Conservation (phyloP, 805 yeast species). For the Yarrowia deformans region DNA sequence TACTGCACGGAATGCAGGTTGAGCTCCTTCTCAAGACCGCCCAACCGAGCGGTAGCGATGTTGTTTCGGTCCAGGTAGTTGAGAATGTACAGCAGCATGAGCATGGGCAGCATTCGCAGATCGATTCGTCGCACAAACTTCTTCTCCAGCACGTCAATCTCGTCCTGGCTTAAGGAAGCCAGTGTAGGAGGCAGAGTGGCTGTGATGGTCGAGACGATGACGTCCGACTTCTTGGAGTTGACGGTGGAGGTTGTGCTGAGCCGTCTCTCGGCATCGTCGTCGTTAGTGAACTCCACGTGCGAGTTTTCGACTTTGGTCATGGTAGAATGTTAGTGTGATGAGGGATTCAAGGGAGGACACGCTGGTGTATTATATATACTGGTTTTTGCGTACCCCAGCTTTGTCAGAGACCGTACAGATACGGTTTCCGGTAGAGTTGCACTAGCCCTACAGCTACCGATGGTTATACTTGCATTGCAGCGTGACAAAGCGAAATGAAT, state of each 20-base stretch:
- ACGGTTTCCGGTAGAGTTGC: not conserved
- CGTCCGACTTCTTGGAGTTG: constrained; percentile 4
- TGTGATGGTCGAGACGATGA: constrained; percentile 11
- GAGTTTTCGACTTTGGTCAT: constrained; percentile 15
- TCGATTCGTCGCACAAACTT: constrained; percentile 59
- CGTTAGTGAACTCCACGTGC: constrained; percentile 15
- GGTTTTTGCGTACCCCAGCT: not conserved
- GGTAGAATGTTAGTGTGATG: not conserved
- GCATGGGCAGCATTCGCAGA: constrained; percentile 50
- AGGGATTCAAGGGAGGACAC: not conserved
- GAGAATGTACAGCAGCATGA: constrained; percentile 49
- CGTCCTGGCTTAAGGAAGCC: constrained; percentile 4
- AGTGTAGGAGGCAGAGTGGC: constrained; percentile 7
- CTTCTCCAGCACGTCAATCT: constrained; percentile 49
- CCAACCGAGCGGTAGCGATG: constrained; percentile 51
- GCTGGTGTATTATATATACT: not conserved
- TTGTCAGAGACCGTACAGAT: not conserved
- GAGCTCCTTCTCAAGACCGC: constrained; percentile 51
- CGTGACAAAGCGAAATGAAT: not conserved
- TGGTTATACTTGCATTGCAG: constrained; percentile 1
- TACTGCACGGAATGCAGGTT: constrained; percentile 52
- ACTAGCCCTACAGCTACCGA: too few relatives aligned
- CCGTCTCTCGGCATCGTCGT: constrained; percentile 6
- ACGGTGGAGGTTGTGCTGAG: constrained; percentile 4
- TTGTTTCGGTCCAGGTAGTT: constrained; percentile 52